Evolutionary conservation across 2,329 filamentous ascomycete species (phyloP), one percentile per base, ranked within the genome.

Genomic region (Diaporthe sp.): DNA sequence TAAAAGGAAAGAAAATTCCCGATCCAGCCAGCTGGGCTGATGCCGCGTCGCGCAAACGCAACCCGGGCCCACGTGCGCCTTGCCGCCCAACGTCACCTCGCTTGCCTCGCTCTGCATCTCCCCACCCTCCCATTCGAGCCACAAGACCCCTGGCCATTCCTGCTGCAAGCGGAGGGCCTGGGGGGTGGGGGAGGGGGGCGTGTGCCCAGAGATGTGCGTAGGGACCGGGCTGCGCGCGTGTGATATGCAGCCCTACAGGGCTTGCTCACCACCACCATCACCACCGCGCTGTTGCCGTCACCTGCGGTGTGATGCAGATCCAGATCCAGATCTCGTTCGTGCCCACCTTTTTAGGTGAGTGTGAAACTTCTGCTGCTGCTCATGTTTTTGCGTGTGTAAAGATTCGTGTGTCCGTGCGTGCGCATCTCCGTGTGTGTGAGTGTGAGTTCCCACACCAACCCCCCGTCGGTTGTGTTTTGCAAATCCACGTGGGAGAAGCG

Each of bases 31-130:
- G 65, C 65, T 42, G 58, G 57, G 58, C 57, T 65, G 68, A 75
- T 59, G 67, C 57, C 59, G 55, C 68, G 39, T 51, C 53, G 70
- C n/a, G 42, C 61, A 57, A 51, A 57, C 59, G 62, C 61, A 67
- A 65, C 59, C 59, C 59, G 39, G 42, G 61, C 65, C 65, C 65
- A 68, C 65, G 65, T 68, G 62, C 65, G 65, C 55, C 53, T 75
- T 76, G 74, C 72, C 74, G 74, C 72, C 65, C 74, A 75, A 75
- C 62, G 72, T 76, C 74, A 76, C 71, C 62, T 71, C 74, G 62
- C 72, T 61, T 62, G 58, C 70, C 31, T 37, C 46, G 57, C 58
- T 53, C 58, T 61, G 42, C 58, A 61, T 53, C 70, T 73, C 57
- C 59, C 28, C 44, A 46, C 57, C 70, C 46, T 61, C 58, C 55